A percentile compares a stretch with the other conserved stretches of the same genome.
phyloP scores from a whole-genome alignment of 257 asterid genomes.

The Solanum paucissectum region DNA sequence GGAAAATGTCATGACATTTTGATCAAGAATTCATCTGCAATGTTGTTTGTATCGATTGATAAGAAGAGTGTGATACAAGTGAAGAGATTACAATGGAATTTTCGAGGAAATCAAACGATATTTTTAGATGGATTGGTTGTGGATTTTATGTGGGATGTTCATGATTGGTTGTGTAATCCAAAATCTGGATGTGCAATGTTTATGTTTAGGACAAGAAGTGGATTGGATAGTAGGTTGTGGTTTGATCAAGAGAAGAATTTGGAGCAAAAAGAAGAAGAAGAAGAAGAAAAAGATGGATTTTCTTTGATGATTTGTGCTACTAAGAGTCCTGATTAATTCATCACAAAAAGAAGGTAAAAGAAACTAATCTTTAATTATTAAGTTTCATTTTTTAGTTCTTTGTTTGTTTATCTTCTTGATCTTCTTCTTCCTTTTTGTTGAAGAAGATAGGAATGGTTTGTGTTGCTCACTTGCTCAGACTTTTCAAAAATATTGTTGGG shows the following conservation, averaged over 20 bases:
- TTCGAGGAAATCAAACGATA: constrained; percentile 69
- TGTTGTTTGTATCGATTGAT: constrained; percentile 45
- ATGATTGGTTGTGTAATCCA: constrained; percentile 50
- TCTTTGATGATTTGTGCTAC: constrained; percentile 62
- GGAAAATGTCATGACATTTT: constrained; percentile 48
- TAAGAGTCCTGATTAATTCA: constrained; percentile 38
- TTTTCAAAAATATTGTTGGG: not conserved
- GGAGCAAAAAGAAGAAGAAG: constrained; percentile 19
- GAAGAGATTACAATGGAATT: constrained; percentile 76
- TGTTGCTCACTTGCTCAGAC: not conserved
- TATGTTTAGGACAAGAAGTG: constrained; percentile 76
- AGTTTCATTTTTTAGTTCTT: constrained; percentile 12
- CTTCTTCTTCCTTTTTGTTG: not conserved
- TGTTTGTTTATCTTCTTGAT: not conserved
- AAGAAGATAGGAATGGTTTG: not conserved
- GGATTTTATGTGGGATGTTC: constrained; percentile 92
- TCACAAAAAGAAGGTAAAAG: not conserved
- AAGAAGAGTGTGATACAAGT: constrained; percentile 52
- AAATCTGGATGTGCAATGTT: constrained; percentile 38
- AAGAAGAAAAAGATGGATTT: constrained; percentile 31
- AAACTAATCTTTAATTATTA: not conserved
- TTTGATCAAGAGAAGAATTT: constrained; percentile 36
- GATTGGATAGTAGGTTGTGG: constrained; percentile 72
- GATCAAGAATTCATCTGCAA: constrained; percentile 16
- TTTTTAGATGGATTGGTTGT: constrained; percentile 64